Conservation (phyloP, 768 basidiomycete species). For the Macrolepiota fuliginosa region DNA sequence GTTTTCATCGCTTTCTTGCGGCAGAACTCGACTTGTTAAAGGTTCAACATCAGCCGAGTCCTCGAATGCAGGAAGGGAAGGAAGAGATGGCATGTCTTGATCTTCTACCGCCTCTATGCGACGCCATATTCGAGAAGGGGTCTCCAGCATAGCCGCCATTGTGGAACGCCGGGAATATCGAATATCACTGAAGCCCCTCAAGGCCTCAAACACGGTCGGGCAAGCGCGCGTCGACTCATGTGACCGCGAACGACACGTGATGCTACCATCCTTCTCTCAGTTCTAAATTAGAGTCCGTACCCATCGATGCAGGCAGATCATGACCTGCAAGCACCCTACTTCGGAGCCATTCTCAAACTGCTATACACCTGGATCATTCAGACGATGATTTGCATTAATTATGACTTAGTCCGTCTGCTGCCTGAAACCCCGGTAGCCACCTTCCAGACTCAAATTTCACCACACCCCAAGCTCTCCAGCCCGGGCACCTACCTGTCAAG, state of each 20-base stretch:
- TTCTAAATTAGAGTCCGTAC: too few species aligned
- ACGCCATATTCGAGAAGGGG: conserved; percentile 82
- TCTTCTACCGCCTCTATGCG: conserved; percentile 77
- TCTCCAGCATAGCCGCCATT: conserved; percentile 64
- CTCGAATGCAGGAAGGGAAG: conserved; percentile 71
- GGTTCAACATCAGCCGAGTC: conserved; percentile 46
- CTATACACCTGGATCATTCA: too few species aligned
- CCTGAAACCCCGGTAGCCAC: too few species aligned
- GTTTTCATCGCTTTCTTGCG: conserved; percentile 29
- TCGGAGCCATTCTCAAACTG: too few species aligned
- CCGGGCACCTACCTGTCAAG: too few species aligned
- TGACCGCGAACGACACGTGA: neutral
- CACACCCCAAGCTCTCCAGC: too few species aligned
- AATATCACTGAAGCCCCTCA: neutral
- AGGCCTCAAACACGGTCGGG: neutral
- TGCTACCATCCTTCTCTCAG: too few species aligned
- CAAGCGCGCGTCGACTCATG: neutral
- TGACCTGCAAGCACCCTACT: too few species aligned
- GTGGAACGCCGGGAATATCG: neutral
- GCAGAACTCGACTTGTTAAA: conserved; percentile 22
- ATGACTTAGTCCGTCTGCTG: too few species aligned
- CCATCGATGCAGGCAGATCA: too few species aligned
- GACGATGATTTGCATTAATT: too few species aligned
- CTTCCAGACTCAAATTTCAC: too few species aligned
- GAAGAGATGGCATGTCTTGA: conserved; percentile 77